phyloP scores from a whole-genome alignment of 805 yeast genomes.

The Teunomyces barrocoloradensis region DNA sequence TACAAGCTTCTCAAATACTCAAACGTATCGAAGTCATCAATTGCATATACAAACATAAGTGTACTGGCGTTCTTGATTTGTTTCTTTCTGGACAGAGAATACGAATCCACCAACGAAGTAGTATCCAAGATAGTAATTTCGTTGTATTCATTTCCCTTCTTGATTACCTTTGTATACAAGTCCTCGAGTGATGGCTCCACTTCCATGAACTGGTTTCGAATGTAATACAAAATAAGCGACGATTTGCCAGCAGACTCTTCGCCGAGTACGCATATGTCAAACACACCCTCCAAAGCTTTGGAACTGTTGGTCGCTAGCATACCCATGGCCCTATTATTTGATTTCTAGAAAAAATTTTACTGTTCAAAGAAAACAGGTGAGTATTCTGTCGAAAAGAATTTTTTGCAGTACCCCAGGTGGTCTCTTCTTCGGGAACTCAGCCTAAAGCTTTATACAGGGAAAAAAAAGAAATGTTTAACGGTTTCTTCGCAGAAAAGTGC shows the following conservation, averaged over 20 bases:
- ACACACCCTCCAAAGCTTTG: slow-evolving; percentile 13
- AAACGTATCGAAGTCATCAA: slow-evolving; percentile 25
- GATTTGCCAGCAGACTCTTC: slow-evolving; percentile 23
- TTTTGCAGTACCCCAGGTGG: background rate
- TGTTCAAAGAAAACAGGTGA: background rate
- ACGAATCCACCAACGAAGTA: slow-evolving; percentile 21
- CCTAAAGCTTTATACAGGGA: background rate
- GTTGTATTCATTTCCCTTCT: slow-evolving; percentile 16
- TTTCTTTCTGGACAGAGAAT: slow-evolving; percentile 22
- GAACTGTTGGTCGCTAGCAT: slow-evolving; percentile 11
- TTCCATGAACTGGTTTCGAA: slow-evolving; percentile 19
- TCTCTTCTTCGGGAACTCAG: background rate
- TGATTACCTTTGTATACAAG: slow-evolving; percentile 17
- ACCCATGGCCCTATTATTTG: too few species aligned
- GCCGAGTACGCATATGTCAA: slow-evolving; percentile 32
- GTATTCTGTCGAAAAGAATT: background rate
- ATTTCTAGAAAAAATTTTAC: background rate
- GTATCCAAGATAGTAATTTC: slow-evolving; percentile 35
- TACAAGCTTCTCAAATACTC: slow-evolving; percentile 26
- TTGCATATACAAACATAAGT: slow-evolving; percentile 30
- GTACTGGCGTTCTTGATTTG: slow-evolving; percentile 31
- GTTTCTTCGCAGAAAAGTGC: background rate
- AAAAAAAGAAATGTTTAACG: background rate
- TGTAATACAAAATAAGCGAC: slow-evolving; percentile 22
- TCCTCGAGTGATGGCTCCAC: slow-evolving; percentile 23